Evolutionary conservation across 1,284 basidiomycete genomes (phyloP), one percentile per base, ranked within the genome.

Genomic region (Fomitopsis betulina): DNA sequence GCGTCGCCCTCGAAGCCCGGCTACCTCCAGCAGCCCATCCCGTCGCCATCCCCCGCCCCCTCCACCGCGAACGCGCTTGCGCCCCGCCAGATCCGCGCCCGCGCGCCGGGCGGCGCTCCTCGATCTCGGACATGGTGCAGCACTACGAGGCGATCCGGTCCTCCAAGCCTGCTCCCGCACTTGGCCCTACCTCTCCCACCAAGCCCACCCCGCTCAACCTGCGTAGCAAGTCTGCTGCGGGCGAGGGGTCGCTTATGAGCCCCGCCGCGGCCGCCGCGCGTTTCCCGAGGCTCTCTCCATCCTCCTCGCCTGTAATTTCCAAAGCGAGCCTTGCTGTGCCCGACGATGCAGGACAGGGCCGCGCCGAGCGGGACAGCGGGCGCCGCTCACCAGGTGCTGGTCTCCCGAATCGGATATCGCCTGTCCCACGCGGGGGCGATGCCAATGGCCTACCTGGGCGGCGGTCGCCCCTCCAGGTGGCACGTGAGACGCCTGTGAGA

Each of bases 51-150:
- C 55, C 55, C 68, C 33, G 57, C 76, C 43, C 62, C 67, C 15
- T 62, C 72, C 1, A 68, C 81, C 2, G 55, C 63, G 40, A 62
- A 68, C n/a, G 54, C 60, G n/a, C 62, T 68, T 19, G 67, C 68
- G 8, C 63, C 62, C 69, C 65, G 9, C 54, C 64, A 21, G 68
- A 66, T 35, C 60, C 70, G 10, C 65, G 65, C n/a, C 55, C 65
- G 7, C 68, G 63, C 42, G 65, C 71, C 13, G 64, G 66, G 8
- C 79, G 90, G 21, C 78, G 90, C 50, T 87, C 85, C 17, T 93
- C 91, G 0, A 93, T 92, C 60, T 84, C 89, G 50, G 85, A 92
- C 66, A 90, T 92, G 81, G 91, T 93, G 21, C 87, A 89, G 62
- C 80, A 76, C 45, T 93, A 85, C 68, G 90, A 93, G 70, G 82